A percentile compares a stretch with the other conserved stretches of the same genome.
Conservation (phyloP, 371 early-diverging fungal species). For the Saksenaea vasiformis region DNA sequence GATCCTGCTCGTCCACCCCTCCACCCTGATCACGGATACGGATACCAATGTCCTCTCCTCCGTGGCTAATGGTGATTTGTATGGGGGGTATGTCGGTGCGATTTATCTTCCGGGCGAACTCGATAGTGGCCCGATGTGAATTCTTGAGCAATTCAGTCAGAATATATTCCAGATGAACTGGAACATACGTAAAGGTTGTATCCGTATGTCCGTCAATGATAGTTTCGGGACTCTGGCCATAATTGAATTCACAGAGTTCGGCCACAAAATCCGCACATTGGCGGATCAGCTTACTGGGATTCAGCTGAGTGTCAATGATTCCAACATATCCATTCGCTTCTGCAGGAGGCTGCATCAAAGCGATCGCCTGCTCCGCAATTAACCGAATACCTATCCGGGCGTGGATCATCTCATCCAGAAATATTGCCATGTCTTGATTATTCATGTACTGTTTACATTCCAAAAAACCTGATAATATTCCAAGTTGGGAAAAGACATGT, state of each 20-base stretch:
- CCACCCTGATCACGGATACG: constrained; percentile 94
- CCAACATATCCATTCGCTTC: constrained; percentile 69
- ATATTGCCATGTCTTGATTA: constrained; percentile 67
- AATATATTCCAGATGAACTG: constrained; percentile 95
- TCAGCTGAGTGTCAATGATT: constrained; percentile 80
- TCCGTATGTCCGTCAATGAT: constrained; percentile 79
- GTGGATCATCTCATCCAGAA: constrained; percentile 89
- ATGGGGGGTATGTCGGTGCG: constrained; percentile 64
- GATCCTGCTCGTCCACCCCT: constrained; percentile 80
- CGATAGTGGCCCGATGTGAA: constrained; percentile 89
- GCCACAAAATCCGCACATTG: constrained; percentile 75
- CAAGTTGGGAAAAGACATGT: not conserved
- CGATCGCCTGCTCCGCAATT: constrained; percentile 92
- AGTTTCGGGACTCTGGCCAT: constrained; percentile 80
- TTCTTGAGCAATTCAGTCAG: constrained; percentile 93
- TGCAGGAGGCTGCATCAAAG: constrained; percentile 54
- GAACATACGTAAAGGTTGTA: constrained; percentile 85
- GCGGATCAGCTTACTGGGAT: constrained; percentile 68
- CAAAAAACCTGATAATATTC: constrained; percentile 15
- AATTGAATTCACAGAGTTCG: constrained; percentile 91
- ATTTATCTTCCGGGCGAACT: constrained; percentile 59
- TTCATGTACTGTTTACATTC: constrained; percentile 89
- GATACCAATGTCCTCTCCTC: constrained; percentile 80
- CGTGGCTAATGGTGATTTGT: constrained; percentile 84
- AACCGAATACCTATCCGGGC: constrained; percentile 95